Evolutionary conservation across 2,329 filamentous ascomycete genomes (phyloP), one percentile per base, ranked within the genome.

Genomic region (Fusarium burgessii): DNA sequence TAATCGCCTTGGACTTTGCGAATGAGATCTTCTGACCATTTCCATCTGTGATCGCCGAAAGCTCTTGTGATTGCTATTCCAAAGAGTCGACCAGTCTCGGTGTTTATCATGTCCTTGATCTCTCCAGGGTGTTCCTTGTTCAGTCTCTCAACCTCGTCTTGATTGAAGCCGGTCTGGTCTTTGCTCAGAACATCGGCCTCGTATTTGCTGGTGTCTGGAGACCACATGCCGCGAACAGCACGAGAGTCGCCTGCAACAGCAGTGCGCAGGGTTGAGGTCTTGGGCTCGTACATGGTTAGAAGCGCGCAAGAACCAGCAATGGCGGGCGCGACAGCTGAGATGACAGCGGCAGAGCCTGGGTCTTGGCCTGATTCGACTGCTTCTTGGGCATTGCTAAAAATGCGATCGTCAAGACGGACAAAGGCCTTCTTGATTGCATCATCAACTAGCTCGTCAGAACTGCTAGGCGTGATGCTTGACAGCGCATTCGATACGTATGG

Each of bases 31-130:
- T 84, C 75, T 7, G 86, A 77, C 89, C 90, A 92, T 77, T 93
- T 93, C 89, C 89, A 92, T 62, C 87, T 84, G 54, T 86, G 84
- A 76, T 93, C 91, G 18, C 91, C 91, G 75, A 93, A 93, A 0
- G 89, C 90, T 8, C 91, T 84, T 1, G 90, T 89, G 2, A 92
- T 84, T 41, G 82, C 82, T 42, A 89, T 84, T 2, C 91, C 91
- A 63, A 92, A 83, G 0, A 92, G 78, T 1, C 91, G 85, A 1
- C 90, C 91, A 18, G 84, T 81, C 62, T 85, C 82, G 6, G 76
- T 56, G 45, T 77, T 76, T 14, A 82, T 67, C 32, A 92, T 82
- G 14, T 90, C 84, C 12, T 85, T 80, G 20, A 85, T 81, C 78
- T 93, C 90, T 42, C 86, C 87, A 0, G 91, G 91, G 76, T 93